Conservation (phyloP, 1,284 basidiomycete genomes). For the Pseudozyma tsukubaensis region DNA sequence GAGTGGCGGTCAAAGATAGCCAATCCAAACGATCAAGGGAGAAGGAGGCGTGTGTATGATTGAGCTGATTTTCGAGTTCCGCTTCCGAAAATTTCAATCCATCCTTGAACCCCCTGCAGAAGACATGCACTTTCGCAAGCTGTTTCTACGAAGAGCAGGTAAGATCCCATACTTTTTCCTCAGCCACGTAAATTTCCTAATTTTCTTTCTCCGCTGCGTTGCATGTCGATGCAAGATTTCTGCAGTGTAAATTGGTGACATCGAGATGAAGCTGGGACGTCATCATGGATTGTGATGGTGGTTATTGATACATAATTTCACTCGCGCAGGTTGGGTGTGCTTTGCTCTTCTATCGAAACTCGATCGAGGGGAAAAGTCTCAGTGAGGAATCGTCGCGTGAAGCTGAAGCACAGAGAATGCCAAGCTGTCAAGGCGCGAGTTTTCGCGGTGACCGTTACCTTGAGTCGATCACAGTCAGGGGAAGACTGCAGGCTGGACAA, state of each 20-base stretch:
- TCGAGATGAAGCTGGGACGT: no score
- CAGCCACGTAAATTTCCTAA: no score
- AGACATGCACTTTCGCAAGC: slow-evolving; percentile 9
- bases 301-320: no score
- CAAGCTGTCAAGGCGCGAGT: slow-evolving; percentile 8
- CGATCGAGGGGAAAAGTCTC: no score
- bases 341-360: no score
- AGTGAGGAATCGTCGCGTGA: no score
- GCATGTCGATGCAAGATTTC: slow-evolving; percentile 4
- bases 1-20: background rate
- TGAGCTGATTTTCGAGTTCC: background rate
- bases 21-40: background rate
- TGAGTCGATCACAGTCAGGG: slow-evolving; percentile 9
- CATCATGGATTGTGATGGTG: no score
- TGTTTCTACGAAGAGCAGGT: no score
- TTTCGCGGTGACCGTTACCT: background rate
- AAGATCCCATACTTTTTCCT: no score
- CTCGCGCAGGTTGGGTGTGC: no score
- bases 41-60: no score
- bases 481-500: background rate
- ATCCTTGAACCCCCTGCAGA: slow-evolving; percentile 4
- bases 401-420: background rate
- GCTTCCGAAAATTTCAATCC: slow-evolving; percentile 5
- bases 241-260: no score
- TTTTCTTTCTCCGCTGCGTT: background rate